Conservation (phyloP, 2,329 filamentous ascomycete species). For the Fusarium begoniae region DNA sequence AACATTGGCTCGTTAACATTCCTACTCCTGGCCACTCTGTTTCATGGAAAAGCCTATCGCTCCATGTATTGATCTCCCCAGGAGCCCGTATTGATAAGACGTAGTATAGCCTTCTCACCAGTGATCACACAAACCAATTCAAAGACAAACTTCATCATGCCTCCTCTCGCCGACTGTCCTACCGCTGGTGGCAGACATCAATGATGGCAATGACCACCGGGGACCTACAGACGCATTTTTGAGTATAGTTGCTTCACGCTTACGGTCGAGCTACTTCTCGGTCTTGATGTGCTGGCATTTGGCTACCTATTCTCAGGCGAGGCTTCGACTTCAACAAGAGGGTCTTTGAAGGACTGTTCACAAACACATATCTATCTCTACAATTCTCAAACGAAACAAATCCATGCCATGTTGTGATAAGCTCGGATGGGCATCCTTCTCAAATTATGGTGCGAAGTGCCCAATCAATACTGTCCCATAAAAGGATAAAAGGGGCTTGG, state of each 20-base stretch:
- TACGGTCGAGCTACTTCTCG: slow-evolving; percentile 10
- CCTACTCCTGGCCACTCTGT: not conserved
- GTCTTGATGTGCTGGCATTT: slow-evolving; percentile 32
- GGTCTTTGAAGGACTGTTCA: slow-evolving; percentile 10
- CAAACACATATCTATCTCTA: slow-evolving; percentile 3
- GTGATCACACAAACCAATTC: not conserved
- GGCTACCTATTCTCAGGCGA: not conserved
- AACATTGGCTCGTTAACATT: not conserved
- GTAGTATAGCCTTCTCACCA: not conserved
- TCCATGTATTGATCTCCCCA: slow-evolving; percentile 18
- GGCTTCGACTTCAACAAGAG: slow-evolving; percentile 1
- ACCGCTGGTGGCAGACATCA: not conserved
- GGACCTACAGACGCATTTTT: not conserved
- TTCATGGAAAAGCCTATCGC: not conserved
- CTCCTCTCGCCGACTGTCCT: not conserved
- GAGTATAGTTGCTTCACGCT: not conserved
- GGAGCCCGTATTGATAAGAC: not conserved
- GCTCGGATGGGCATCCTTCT: slow-evolving; percentile 1
- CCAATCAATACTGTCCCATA: not conserved
- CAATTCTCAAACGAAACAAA: not conserved
- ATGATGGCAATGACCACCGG: not conserved
- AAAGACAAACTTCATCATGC: slow-evolving; percentile 3
- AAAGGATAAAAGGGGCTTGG: slow-evolving; percentile 12
- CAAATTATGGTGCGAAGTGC: not conserved
- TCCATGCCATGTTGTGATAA: not conserved